Base-by-base conservation (phyloP, 768 basidiomycete species). In the Macrolepiota fuliginosa region DNA sequence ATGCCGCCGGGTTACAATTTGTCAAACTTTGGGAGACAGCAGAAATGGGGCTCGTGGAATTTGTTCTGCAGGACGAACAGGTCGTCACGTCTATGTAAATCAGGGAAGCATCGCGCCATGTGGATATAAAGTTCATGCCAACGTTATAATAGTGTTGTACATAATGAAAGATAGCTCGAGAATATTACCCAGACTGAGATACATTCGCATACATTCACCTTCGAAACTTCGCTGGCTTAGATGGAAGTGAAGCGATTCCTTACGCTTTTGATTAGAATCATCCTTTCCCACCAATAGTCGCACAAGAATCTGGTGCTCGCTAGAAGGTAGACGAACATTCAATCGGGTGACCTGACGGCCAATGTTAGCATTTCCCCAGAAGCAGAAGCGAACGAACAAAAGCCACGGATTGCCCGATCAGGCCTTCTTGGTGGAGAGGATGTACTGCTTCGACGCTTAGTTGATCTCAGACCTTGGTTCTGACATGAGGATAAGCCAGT, bases 161-260 rank as follows among this genome's bases (percentile, higher is more conserved):
- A 65, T 64, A 83, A 82, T 15, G 67, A 70, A 12, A 74, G 68
- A 42, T 65, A 79, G 70, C 60, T 76, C 25, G 52, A 35, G 40
- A n/a, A n/a, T n/a, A 45, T 24, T 7, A 53, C 9, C 51, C 50
- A 19, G 15, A 42, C n/a, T 15, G 51, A n/a, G 11, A 63, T 12
- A 50, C 5, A 13, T 49, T 32, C 9, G 56, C 78, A 25, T 67
- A 86, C 85, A 69, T 86, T 87, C 29, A 75, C 69, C 67, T 83
- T 85, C 62, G 81, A 71, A 0, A 66, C 73, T 19, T 75, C 69
- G 65, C 85, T 75, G 10, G 84, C 79, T 39, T 76, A 73, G 67
- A 83, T 79, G 0, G 82, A 84, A 11, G 73, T 72, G 66, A 81
- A 79, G 69, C 85, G 86, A 12, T 79, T 79, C 37, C 84, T 71